phyloP scores from a whole-genome alignment of 441 rosid species.

The Croton setiger region DNA sequence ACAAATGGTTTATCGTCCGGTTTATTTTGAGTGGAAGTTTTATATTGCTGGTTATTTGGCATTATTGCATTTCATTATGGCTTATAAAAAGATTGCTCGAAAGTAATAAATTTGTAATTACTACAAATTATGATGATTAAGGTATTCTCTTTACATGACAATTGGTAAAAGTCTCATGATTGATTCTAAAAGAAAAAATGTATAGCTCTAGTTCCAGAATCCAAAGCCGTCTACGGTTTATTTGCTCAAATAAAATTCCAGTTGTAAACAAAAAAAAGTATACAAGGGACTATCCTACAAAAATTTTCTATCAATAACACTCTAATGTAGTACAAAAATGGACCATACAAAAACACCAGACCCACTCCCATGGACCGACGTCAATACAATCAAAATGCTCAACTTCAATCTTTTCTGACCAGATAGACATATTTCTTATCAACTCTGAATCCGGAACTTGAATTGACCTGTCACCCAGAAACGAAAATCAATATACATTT shows the following conservation, averaged over 20 bases:
- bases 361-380: background rate
- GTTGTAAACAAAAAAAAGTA: background rate
- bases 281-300: background rate
- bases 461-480: constrained; percentile 44
- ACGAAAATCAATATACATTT: background rate
- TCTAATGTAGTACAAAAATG: background rate
- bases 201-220: background rate
- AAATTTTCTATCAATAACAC: background rate
- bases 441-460: constrained; percentile 56
- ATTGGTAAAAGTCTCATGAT: background rate
- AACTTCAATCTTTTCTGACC: constrained; percentile 40
- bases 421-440: constrained; percentile 61
- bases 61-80: background rate
- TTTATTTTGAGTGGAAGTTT: background rate
- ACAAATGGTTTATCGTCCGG: background rate
- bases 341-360: background rate
- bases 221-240: background rate
- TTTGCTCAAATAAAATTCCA: too few species aligned
- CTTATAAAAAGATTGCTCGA: too few species aligned
- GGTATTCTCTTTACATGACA: too few species aligned
- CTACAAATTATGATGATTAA: too few species aligned
- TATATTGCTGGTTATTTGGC: background rate
- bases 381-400: background rate
- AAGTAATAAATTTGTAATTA: too few species aligned
- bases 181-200: background rate